Evolutionary conservation across 331 rosid species (phyloP).

Genomic region (Malus hybrid): DNA sequence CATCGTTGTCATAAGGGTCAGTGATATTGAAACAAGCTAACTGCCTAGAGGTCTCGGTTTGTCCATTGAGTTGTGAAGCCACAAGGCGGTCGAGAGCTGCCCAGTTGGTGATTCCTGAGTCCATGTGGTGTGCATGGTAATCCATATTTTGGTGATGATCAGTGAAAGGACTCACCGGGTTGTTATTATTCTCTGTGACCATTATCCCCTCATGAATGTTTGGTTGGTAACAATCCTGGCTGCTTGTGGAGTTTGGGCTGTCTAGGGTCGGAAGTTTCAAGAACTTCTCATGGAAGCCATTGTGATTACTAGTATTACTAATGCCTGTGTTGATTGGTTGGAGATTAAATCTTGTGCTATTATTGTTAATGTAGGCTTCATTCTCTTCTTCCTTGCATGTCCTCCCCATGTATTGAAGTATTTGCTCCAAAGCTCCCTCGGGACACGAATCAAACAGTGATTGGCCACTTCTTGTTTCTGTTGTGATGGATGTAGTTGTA

Average conservation of each 20-base stretch:
- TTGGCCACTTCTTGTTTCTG: conserved; percentile 29
- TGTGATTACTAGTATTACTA: not conserved
- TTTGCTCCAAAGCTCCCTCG: conserved; percentile 65
- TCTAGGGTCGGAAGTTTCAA: conserved; percentile 63
- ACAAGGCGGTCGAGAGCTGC: conserved; percentile 63
- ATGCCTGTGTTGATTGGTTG: conserved; percentile 13
- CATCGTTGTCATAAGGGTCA: conserved; percentile 33
- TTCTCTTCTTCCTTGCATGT: conserved; percentile 61
- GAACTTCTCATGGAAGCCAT: conserved; percentile 33
- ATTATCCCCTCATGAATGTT: conserved; percentile 2
- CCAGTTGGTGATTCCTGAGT: conserved; percentile 44
- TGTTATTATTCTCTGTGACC: conserved; percentile 5
- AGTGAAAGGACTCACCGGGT: conserved; percentile 17
- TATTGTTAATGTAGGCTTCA: conserved; percentile 2
- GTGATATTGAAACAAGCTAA: conserved; percentile 32
- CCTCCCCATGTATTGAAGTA: conserved; percentile 52
- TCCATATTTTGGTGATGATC: conserved; percentile 8
- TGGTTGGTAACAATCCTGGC: conserved; percentile 36
- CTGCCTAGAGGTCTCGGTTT: conserved; percentile 33
- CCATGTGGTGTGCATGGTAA: not conserved
- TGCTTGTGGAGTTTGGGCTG: conserved; percentile 56
- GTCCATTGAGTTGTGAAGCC: conserved; percentile 75
- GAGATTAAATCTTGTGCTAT: conserved; percentile 11
- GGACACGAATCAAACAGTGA: conserved; percentile 33
- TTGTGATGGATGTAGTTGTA: not conserved